Base-by-base conservation (phyloP, 129 eudicot genomes). In the Kitagawia praeruptora region DNA sequence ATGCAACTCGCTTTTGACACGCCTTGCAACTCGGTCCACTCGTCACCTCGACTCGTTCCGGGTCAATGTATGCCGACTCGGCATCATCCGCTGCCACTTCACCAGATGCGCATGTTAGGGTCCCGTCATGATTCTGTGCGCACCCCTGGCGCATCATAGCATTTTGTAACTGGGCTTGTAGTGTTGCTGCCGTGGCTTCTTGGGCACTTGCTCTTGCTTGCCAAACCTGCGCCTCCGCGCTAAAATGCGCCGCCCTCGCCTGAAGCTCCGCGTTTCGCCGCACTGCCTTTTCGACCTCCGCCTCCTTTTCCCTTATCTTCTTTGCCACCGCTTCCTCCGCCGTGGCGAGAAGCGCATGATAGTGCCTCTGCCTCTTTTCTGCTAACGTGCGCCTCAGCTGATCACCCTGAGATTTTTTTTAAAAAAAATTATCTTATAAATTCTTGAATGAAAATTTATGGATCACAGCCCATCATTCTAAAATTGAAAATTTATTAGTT, bases 11-110 rank as follows among this genome's bases (percentile, higher is more conserved):
- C 75, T 80, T 84, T 80, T 88, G 86, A 74, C 96, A 91, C 72
- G 85, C 89, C 81, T 83, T 87, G 77, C 96, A 91, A 81, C 91
- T 75, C 78, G 90, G 90, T 61, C 91, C 89, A 47, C 85, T 79
- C 79, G 75, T 51, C 46, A 69, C 70, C 58, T 78, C 86, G 0
- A 87, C 87, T 58, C 89, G 84, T 4, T 89, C 96, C 66, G 93
- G 96, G 80, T 89, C 96, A 54, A 84, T 77, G 76, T 85, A 87
- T 0, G 86, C 91, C 8, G 96, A 91, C 82, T 91, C 96, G 48
- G 87, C 88, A 25, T 91, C 96, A 79, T 89, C 93, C 19, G 85
- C 87, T 0, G 74, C 86, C 12, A 81, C 91, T 0, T 72, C 89
- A 0, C 9, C 82, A 18, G 79, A 67, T 14, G 41, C 74, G 48